Evolutionary conservation across 352 stramenopile species (phyloP), one percentile per base, ranked within the genome.

Genomic region (Pythium aristosporum): DNA sequence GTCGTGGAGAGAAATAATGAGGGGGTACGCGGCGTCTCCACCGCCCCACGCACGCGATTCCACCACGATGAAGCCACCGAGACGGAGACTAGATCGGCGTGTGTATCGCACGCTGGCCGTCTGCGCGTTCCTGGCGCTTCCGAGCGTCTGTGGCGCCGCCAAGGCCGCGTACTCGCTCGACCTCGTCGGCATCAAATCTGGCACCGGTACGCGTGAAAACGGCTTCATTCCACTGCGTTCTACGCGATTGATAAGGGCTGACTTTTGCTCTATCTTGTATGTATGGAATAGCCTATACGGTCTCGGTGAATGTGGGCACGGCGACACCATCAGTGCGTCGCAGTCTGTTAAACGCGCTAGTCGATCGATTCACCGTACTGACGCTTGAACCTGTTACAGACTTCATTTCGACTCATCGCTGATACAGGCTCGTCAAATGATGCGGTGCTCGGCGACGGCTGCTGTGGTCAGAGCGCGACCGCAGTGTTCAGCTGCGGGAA

Each of bases 401-500:
- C 88, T n/a, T 75, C 73, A 5, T 95, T 91, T 54, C 76, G 77
- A 44, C 55, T 95, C 15, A 89, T 95, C 42, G 79, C 82, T 48
- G 86, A 95, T 71, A 95, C 86, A 0, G 86, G 86, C 2, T 95
- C 86, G n/a, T 90, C 84, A 11, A 95, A 92, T 47, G 79, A 88
- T 37, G 86, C 86, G 1, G 74, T 93, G 32, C 73, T 92, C 6
- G 79, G 83, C 18, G 23, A 69, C 10, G 71, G 70, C 39, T 95
- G 86, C 70, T 95, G 86, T 42, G 80, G 71, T 0, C 61, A 56
- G 1, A 63, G 69, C 21, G 76, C 76, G 7, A 43, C 77, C 1
- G 70, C 79, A 20, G 85, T 77, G n/a, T 95, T 86, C 68, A 80
- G 69, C 44, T 95, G 86, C 48, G 70, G 61, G 41, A 74, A 70